Conservation (phyloP, 345 rosid genomes). For the Brassica nigra region DNA sequence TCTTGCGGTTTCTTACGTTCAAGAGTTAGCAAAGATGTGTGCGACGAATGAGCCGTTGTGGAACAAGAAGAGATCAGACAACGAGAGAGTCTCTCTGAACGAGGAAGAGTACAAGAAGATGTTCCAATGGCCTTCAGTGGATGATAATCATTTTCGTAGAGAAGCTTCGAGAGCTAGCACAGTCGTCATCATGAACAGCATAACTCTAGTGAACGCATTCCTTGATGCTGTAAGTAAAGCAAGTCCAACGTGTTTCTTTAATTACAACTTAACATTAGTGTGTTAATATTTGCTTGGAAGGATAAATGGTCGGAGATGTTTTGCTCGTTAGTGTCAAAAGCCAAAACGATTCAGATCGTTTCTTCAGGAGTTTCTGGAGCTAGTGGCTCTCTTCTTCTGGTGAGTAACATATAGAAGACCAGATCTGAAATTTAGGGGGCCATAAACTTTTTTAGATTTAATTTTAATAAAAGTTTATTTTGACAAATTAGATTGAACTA, state of each 20-base stretch:
- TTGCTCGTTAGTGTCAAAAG: conserved; percentile 50
- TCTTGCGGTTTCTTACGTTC: conserved; percentile 55
- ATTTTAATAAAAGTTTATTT: no score
- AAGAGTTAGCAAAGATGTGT: conserved; percentile 57
- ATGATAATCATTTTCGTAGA: conserved; percentile 39
- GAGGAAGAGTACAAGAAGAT: conserved; percentile 57
- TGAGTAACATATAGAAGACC: conserved; percentile 22
- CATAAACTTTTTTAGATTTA: no score
- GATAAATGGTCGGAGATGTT: conserved; percentile 66
- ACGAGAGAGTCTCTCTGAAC: conserved; percentile 49
- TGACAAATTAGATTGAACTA: no score
- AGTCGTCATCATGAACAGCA: conserved; percentile 49
- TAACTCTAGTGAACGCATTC: conserved; percentile 52
- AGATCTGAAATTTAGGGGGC: no score
- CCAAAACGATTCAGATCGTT: conserved; percentile 46
- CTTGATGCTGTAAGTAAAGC: conserved; percentile 61
- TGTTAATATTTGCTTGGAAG: conserved; percentile 32
- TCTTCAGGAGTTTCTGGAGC: conserved; percentile 47
- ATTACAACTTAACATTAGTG: neutral
- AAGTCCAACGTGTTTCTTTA: neutral
- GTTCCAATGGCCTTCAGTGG: conserved; percentile 41
- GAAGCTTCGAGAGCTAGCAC: conserved; percentile 62
- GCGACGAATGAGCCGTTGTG: conserved; percentile 52
- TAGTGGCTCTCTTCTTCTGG: conserved; percentile 60
- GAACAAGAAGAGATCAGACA: conserved; percentile 41